Evolutionary conservation across 208 protist species (phyloP), one percentile per base, ranked within the genome.

Genomic region (Trypanosoma grayi): DNA sequence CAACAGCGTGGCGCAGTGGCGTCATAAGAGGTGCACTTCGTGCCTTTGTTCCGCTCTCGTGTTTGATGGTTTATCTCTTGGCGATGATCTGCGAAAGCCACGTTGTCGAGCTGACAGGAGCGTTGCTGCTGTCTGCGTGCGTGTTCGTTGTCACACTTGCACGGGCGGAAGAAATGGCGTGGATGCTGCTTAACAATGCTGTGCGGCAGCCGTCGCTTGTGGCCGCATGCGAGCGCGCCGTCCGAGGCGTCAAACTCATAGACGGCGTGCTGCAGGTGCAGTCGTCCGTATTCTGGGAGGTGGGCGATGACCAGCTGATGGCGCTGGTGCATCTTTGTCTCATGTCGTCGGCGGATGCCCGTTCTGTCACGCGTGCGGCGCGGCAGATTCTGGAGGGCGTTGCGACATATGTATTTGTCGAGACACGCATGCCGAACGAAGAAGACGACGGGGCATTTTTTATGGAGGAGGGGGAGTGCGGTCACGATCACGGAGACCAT

Each of bases 141-240:
- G 73, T 77, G 25, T 58, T 73, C 24, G 58, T 41, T 31, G 52
- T 72, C 0, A 48, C 73, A 24, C 54, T 56, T 27, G 41, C 20
- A 4, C 47, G 77, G 22, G 77, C 70, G 4, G 28, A 41, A 10
- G 36, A 44, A 27, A 76, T 88, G 68, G 50, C 73, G 11, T 79
- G 75, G 67, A n/a, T 87, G 25, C 71, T 93, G 2, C 55, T 88
- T 54, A 93, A 93, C 74, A 90, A 87, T 50, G 58, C 60, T 34
- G 59, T 79, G 20, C 28, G 60, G 2, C 58, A 80, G n/a, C 36
- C 61, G 5, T 36, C 46, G 0, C 50, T 52, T 24, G 24, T 63
- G 9, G 66, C 51, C 6, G 56, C 18, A 24, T 43, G 87, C 40
- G 82, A 88, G 44, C 52, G 57, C n/a, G 68, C 66, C 27, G 48